Percentiles rank a stretch among this genome's conserved stretches.
Conservation (phyloP, 23 red algal genomes). For the Gracilaria gracilis region DNA sequence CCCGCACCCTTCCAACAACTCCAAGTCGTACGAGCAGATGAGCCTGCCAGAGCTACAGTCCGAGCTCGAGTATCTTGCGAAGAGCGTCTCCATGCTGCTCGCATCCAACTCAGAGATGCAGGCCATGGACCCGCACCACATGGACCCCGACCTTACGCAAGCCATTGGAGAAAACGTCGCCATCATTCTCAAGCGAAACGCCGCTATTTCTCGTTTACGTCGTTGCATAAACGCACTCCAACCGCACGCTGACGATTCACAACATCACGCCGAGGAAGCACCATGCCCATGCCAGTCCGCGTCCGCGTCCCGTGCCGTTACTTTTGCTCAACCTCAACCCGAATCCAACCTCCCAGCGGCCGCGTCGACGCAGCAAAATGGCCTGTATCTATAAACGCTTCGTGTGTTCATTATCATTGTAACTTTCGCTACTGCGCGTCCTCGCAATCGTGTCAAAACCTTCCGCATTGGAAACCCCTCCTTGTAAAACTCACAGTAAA, state of each 20-base stretch:
- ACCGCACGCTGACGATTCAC: background rate
- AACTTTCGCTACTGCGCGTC: too few relatives aligned
- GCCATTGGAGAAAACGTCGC: conserved; percentile 64
- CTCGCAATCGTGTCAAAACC: background rate
- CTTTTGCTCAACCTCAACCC: conserved; percentile 13
- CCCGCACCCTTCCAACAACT: conserved; percentile 3
- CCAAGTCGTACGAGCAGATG: conserved; percentile 26
- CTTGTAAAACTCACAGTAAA: background rate
- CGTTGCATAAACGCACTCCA: background rate
- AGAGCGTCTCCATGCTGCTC: conserved; percentile 44
- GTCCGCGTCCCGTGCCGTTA: background rate
- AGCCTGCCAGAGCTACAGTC: conserved; percentile 37
- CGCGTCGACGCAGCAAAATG: background rate
- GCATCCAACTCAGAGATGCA: conserved; percentile 56
- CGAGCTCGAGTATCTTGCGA: conserved; percentile 19
- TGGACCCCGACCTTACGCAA: conserved; percentile 47
- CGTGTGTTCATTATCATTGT: background rate
- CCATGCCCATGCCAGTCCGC: background rate
- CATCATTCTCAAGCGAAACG: conserved; percentile 40
- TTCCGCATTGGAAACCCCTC: background rate
- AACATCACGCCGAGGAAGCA: too few relatives aligned
- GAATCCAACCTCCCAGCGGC: background rate
- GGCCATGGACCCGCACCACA: conserved; percentile 39
- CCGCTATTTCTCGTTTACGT: background rate
- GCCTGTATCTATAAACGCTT: background rate